Evolutionary conservation across 345 rosid species (phyloP).

Genomic region (Boechera retrofracta): DNA sequence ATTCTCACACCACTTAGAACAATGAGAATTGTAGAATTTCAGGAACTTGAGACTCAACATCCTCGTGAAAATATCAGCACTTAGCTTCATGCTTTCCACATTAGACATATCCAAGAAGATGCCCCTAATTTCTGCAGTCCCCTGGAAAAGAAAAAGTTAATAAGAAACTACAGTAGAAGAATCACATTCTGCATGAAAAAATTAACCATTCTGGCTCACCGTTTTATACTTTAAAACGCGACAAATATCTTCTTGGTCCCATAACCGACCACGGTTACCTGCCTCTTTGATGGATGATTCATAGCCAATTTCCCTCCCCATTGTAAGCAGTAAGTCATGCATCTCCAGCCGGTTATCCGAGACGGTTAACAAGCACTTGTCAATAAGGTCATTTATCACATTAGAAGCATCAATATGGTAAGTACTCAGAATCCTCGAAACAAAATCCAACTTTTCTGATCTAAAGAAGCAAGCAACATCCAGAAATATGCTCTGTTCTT

Average conservation of each 20-base stretch:
- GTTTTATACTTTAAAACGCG: constrained; percentile 34
- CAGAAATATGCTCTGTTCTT: constrained; percentile 44
- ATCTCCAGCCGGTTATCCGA: constrained; percentile 30
- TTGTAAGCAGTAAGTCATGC: constrained; percentile 48
- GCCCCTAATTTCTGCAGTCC: constrained; percentile 40
- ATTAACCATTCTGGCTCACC: constrained; percentile 28
- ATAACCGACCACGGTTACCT: constrained; percentile 39
- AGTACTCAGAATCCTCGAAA: constrained; percentile 30
- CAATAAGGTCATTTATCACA: constrained; percentile 38
- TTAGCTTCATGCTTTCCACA: constrained; percentile 28
- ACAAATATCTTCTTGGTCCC: constrained; percentile 42
- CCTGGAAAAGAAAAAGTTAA: constrained; percentile 29
- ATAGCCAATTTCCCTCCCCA: constrained; percentile 43
- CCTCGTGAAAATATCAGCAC: constrained; percentile 23
- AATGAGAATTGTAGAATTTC: constrained; percentile 40
- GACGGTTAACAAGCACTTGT: constrained; percentile 44
- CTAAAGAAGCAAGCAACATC: constrained; percentile 53
- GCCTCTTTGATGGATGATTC: constrained; percentile 39
- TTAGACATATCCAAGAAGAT: constrained; percentile 37
- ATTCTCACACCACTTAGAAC: constrained; percentile 37
- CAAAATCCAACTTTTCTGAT: constrained; percentile 5
- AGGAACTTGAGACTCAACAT: constrained; percentile 49
- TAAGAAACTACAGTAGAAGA: not conserved
- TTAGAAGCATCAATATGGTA: constrained; percentile 22
- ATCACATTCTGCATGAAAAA: constrained; percentile 1